A percentile compares a stretch with the other conserved stretches of the same genome.
Evolutionary conservation across 176 grass and related monocot species (phyloP).

Genomic region (Pontederia crassipes): DNA sequence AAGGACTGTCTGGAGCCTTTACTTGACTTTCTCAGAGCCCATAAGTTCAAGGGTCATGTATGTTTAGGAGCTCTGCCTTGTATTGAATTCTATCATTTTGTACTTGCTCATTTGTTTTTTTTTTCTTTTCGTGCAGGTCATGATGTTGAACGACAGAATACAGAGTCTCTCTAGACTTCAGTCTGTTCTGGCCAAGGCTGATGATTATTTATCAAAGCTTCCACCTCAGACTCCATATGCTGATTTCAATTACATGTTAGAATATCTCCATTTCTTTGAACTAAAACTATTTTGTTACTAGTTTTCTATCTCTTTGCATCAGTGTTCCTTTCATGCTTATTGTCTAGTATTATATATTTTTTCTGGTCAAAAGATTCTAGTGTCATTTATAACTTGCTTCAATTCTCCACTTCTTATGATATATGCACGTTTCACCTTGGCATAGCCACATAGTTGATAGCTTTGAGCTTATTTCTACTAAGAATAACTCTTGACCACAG

Average conservation of each 20-base stretch:
- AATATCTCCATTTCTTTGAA: not conserved
- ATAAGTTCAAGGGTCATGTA: constrained; percentile 75
- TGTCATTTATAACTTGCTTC: too few relatives aligned
- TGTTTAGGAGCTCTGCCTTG: not conserved
- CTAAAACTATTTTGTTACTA: constrained; percentile 8
- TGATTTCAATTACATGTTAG: constrained; percentile 69
- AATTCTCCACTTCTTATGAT: too few relatives aligned
- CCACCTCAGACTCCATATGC: constrained; percentile 57
- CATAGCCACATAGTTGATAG: too few relatives aligned
- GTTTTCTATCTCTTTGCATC: not conserved
- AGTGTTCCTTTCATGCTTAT: too few relatives aligned
- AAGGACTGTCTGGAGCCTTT: constrained; percentile 85
- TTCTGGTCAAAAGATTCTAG: too few relatives aligned
- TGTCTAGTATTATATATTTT: too few relatives aligned
- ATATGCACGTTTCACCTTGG: too few relatives aligned
- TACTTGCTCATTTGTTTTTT: not conserved
- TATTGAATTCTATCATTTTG: not conserved
- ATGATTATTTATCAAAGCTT: constrained; percentile 70
- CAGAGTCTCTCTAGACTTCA: constrained; percentile 71
- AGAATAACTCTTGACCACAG: too few relatives aligned
- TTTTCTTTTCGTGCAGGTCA: constrained; percentile 34
- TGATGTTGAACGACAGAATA: constrained; percentile 96
- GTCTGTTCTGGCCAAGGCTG: constrained; percentile 75
- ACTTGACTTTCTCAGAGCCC: constrained; percentile 83
- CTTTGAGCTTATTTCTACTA: too few relatives aligned